Conservation (phyloP, 139 green algal genomes). For the Chlorella vulgaris region DNA sequence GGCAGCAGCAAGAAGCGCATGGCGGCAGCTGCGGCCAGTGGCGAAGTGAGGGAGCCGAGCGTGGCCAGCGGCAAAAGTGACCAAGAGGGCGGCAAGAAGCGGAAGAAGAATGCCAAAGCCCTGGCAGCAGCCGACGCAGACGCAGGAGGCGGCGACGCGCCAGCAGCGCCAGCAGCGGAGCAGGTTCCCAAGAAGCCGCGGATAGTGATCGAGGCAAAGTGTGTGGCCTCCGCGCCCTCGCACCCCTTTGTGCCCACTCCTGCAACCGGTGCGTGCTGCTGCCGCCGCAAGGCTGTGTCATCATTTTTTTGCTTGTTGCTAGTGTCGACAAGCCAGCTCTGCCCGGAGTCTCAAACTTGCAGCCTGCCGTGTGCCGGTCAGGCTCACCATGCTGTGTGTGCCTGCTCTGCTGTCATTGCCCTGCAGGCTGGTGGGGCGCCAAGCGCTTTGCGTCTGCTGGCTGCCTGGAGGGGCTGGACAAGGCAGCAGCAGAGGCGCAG, state of each 20-base stretch:
- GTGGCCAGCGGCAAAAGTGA: neutral
- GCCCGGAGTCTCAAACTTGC: too few relatives aligned
- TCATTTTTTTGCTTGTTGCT: neutral
- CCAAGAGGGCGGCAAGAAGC: conserved; percentile 19
- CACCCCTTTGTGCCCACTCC: conserved; percentile 36
- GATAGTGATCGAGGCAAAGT: conserved; percentile 49
- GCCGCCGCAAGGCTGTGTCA: neutral
- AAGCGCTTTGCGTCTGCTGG: conserved; percentile 67
- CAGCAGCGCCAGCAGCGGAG: neutral
- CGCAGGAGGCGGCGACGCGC: too few relatives aligned
- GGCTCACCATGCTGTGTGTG: too few relatives aligned
- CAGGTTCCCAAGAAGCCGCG: conserved; percentile 39
- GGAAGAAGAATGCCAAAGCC: neutral
- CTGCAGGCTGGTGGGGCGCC: conserved; percentile 79
- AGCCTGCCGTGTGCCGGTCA: too few relatives aligned
- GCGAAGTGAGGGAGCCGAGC: neutral
- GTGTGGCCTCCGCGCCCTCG: neutral
- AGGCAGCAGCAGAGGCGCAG: conserved; percentile 34
- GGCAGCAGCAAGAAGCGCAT: conserved; percentile 33
- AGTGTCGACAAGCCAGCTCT: too few relatives aligned
- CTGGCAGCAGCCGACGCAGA: neutral
- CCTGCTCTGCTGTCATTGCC: neutral
- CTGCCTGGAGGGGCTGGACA: conserved; percentile 61
- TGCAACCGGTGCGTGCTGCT: conserved; percentile 16
- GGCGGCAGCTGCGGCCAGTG: neutral